phyloP scores from a whole-genome alignment of 176 grass and related monocot genomes.

The Aegilops tauschii region DNA sequence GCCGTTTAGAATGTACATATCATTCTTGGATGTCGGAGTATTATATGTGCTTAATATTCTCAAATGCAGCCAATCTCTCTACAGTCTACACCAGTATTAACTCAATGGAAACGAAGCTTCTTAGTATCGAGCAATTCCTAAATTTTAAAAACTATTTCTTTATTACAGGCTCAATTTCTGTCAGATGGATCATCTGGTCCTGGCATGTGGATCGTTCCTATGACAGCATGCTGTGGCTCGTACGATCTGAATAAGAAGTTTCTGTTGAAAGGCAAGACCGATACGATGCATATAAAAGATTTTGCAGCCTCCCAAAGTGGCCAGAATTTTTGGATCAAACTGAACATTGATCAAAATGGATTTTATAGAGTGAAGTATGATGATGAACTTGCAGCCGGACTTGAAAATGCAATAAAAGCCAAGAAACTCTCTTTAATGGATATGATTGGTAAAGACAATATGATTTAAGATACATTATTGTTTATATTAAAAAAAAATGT shows the following conservation, averaged over 20 bases:
- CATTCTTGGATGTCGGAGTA: background rate
- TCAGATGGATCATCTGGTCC: constrained; percentile 68
- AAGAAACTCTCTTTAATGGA: constrained; percentile 70
- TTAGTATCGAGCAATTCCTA: background rate
- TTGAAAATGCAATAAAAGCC: constrained; percentile 65
- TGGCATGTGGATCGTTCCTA: constrained; percentile 85
- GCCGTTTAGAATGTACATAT: background rate
- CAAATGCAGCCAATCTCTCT: background rate
- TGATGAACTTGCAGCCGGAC: constrained; percentile 73
- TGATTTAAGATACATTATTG: background rate
- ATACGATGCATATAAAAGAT: constrained; percentile 52
- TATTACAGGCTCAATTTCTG: constrained; percentile 73
- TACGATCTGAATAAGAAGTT: constrained; percentile 77
- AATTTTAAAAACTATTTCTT: background rate
- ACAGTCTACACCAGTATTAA: background rate
- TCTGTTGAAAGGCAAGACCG: constrained; percentile 63
- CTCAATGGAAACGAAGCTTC: background rate
- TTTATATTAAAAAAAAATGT: background rate
- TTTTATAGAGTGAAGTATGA: constrained; percentile 96
- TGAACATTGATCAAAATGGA: constrained; percentile 84
- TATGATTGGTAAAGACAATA: constrained; percentile 66
- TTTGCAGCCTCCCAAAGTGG: constrained; percentile 22
- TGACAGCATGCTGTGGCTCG: constrained; percentile 74
- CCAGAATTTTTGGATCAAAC: constrained; percentile 65
- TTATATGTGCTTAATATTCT: background rate